Evolutionary conservation across 441 rosid species (phyloP), one percentile per base, ranked within the genome.

Genomic region (Iberis amara): DNA sequence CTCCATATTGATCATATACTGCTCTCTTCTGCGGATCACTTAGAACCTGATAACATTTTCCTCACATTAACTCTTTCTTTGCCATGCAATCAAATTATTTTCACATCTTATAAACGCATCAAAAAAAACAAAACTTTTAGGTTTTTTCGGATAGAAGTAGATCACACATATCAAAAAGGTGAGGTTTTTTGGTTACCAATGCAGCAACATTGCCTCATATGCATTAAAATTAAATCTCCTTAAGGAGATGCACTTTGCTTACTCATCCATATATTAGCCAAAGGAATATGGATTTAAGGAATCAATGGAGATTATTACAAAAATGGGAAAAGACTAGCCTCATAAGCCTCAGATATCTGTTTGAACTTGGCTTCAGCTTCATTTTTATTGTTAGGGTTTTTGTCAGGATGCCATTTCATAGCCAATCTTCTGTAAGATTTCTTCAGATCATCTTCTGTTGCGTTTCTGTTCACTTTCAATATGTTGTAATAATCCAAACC

Each of bases 331-430:
- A 51, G 10, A 60, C 62, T 57, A 64, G 61, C 96, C 85, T 90
- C 98, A 18, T 90, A 87, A 64, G 95, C 96, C 62, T 90, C 94
- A 27, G 95, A 91, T 81, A 90, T 85, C 74, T 83, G 94, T 61
- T 91, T 87, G 76, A 88, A 88, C 71, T 75, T 75, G 69, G 91
- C 89, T 69, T 88, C 98, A 59, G 98, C 98, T 65, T 85, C 95
- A 4, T 68, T 79, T 67, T 91, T 91, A 69, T 72, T 35, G 64
- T 57, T 72, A 21, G 90, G 96, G 72, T 91, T 87, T 79, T 90
- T 90, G 56, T 89, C 96, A 47, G 97, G 98, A 64, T 87, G 96
- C 95, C 95, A 86, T 77, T 82, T 83, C 96, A 81, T 87, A 36
- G 94, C 96, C 73, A 85, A 52, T 79, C 13, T 79, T 63, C 90